Conservation (phyloP, 352 stramenopile species). For the Pythium sukuiense region DNA sequence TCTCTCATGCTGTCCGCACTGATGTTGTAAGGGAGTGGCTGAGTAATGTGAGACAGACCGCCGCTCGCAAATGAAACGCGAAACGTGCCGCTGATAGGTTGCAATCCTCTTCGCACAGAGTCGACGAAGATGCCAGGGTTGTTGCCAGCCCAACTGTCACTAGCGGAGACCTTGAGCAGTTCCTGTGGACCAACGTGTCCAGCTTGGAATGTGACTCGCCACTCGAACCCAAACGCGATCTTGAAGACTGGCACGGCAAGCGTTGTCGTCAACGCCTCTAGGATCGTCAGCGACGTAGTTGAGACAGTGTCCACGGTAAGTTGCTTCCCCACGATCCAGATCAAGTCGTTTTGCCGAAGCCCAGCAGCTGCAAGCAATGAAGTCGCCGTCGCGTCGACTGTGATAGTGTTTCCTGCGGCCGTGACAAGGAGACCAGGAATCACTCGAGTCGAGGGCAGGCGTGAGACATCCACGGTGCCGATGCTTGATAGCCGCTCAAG, state of each 20-base stretch:
- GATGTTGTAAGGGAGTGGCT: conserved; percentile 86
- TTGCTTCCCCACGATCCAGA: conserved; percentile 61
- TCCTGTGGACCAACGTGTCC: conserved; percentile 86
- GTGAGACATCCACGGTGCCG: conserved; percentile 60
- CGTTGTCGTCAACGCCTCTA: conserved; percentile 28
- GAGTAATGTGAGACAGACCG: conserved; percentile 82
- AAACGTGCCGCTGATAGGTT: conserved; percentile 93
- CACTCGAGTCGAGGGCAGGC: conserved; percentile 43
- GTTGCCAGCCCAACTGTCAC: conserved; percentile 93
- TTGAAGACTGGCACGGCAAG: conserved; percentile 65
- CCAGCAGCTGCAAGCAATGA: conserved; percentile 24
- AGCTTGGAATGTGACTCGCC: conserved; percentile 72
- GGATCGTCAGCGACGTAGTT: conserved; percentile 21
- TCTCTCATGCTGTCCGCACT: conserved; percentile 77
- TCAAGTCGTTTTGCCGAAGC: conserved; percentile 30
- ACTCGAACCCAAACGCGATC: conserved; percentile 67
- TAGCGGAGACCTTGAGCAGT: conserved; percentile 78
- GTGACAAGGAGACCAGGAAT: conserved; percentile 43
- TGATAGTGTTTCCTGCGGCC: conserved; percentile 33
- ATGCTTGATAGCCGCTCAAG: conserved; percentile 67
- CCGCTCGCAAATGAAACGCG: conserved; percentile 62
- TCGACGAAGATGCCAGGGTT: conserved; percentile 89
- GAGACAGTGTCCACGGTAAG: conserved; percentile 34
- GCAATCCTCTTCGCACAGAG: conserved; percentile 78
- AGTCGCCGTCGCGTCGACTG: conserved; percentile 30